Evolutionary conservation across 2,329 filamentous ascomycete species (phyloP).

Genomic region (Didymella pinodella): DNA sequence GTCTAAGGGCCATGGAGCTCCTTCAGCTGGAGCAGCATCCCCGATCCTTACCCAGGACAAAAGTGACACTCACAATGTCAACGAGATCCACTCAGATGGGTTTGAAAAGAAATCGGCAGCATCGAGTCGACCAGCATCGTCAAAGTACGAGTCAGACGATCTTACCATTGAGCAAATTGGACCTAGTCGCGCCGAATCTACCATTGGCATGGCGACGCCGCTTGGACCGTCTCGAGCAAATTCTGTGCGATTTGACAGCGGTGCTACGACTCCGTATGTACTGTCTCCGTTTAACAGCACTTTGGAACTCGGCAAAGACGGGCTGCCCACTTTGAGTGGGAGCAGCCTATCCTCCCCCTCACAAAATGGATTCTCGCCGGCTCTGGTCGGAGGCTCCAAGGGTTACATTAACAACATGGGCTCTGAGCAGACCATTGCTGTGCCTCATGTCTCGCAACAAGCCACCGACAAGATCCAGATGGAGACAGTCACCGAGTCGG

Average conservation of each 20-base stretch:
- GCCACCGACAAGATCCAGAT: constrained; percentile 38
- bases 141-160: constrained; percentile 32
- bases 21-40: neutral
- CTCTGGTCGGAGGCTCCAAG: constrained; percentile 7
- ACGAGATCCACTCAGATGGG: neutral
- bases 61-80: neutral
- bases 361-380: constrained; percentile 22
- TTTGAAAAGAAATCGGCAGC: constrained; percentile 1
- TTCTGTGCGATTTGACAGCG: constrained; percentile 37
- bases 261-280: constrained; percentile 31
- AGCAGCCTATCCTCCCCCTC: constrained; percentile 30
- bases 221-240: constrained; percentile 28
- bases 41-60: neutral
- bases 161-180: constrained; percentile 34
- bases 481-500: constrained; percentile 42
- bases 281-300: constrained; percentile 28
- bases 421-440: constrained; percentile 31
- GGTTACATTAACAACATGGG: constrained; percentile 11
- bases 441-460: constrained; percentile 7
- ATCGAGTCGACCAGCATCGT: constrained; percentile 19
- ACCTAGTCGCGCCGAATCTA: constrained; percentile 28
- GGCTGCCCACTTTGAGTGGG: constrained; percentile 18
- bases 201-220: constrained; percentile 32
- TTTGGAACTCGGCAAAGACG: constrained; percentile 10
- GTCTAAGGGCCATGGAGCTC: constrained; percentile 17